Evolutionary conservation across 2,329 filamentous ascomycete species (phyloP).

Genomic region (Zymoseptoria tritici): DNA sequence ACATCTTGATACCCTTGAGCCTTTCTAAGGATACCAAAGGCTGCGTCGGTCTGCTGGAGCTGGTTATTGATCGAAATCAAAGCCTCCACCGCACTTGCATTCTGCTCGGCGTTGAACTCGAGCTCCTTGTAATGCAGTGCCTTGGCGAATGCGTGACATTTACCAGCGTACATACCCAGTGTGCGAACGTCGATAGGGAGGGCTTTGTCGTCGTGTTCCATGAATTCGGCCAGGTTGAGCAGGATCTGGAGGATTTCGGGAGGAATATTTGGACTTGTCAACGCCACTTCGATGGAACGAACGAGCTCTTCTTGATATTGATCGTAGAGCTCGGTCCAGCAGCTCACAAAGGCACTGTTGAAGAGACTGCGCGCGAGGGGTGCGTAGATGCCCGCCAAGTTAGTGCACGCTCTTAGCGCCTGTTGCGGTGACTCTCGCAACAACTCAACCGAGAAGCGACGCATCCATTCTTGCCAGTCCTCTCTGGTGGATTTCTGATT

Average conservation of each 20-base stretch:
- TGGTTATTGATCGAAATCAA: slow-evolving; percentile 99
- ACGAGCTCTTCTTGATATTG: slow-evolving; percentile 96
- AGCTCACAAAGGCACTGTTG: slow-evolving; percentile 97
- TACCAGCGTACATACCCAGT: slow-evolving; percentile 86
- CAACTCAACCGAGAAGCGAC: slow-evolving; percentile 89
- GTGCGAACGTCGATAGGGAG: slow-evolving; percentile 94
- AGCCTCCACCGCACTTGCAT: slow-evolving; percentile 88
- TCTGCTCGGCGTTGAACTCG: slow-evolving; percentile 96
- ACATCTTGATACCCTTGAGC: slow-evolving; percentile 95
- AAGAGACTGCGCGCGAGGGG: slow-evolving; percentile 90
- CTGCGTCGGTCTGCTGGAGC: slow-evolving; percentile 95
- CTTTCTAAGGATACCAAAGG: slow-evolving; percentile 93
- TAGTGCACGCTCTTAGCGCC: slow-evolving; percentile 85
- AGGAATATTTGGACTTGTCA: slow-evolving; percentile 90
- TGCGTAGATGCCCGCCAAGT: slow-evolving; percentile 81
- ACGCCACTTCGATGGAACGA: slow-evolving; percentile 86
- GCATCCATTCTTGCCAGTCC: slow-evolving; percentile 99
- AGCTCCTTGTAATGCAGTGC: slow-evolving; percentile 98
- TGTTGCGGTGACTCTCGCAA: slow-evolving; percentile 94
- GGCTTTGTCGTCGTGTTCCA: slow-evolving; percentile 99
- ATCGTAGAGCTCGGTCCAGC: slow-evolving; percentile 96
- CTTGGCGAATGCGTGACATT: slow-evolving; percentile 97
- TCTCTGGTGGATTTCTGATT: slow-evolving; percentile 95
- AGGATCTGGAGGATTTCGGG: slow-evolving; percentile 91
- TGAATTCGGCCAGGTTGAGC: slow-evolving; percentile 95